Base-by-base conservation (phyloP, 768 basidiomycete species). In the Lentinus brumalis region DNA sequence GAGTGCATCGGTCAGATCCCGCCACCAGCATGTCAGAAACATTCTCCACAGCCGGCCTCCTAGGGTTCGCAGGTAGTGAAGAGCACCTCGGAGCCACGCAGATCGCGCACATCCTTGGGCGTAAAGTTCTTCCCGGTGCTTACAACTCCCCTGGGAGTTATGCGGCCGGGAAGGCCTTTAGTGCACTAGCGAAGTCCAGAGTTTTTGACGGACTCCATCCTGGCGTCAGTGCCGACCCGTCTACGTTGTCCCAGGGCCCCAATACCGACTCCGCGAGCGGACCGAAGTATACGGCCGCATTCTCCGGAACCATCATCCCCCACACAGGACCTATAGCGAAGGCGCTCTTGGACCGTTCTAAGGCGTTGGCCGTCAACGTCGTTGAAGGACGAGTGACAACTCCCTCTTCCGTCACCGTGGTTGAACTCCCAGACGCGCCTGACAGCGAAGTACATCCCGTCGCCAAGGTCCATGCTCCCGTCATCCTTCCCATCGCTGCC, bases 121-220 rank as follows among this genome's bases (percentile, higher is more conserved):
- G 61, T 3, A 45, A 47, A 2, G 50, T 31, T 14, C n/a, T 62
- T 1, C 53, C 49, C 4, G 42, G 18, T 29, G 40, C 58, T 9
- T 53, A 57, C 52, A 58, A 54, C 53, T 29, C 57, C 32, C 61
- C 61, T 18, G 61, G 61, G n/a, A 55, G 40, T 57, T 58, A 58
- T 11, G 52, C 38, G 16, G 26, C 53, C 14, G 56, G 30, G 2
- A 50, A 32, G 16, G 45, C n/a, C 15, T 38, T 54, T 14, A 2
- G 15, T 4, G 32, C 46, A 6, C 46, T 62, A 2, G 38, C 30
- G 16, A 44, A 45, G 8, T 53, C 61, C 7, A 52, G 41, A 39
- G 53, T 58, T 41, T 62, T 52, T 45, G 61, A 62, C 26, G 61
- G 61, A 32, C 56, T 54, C n/a, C 61, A 57, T 26, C 45, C 46